phyloP scores from a whole-genome alignment of 148 eudicot species.

The Nyssa sinensis region DNA sequence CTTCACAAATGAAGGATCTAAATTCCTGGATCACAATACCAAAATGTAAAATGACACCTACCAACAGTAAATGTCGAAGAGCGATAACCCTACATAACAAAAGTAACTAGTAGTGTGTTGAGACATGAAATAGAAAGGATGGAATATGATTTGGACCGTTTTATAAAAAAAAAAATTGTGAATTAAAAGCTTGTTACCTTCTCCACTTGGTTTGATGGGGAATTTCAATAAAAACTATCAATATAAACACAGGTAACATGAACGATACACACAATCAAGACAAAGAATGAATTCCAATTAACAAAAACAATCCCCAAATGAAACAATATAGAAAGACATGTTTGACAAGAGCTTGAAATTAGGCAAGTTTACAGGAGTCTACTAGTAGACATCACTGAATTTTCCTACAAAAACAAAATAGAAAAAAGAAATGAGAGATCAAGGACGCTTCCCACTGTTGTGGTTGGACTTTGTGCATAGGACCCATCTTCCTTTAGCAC shows the following conservation, averaged over 20 bases:
- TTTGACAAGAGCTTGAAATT: conserved; percentile 2
- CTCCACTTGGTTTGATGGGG: neutral
- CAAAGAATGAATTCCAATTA: neutral
- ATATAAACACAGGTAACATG: too few relatives aligned
- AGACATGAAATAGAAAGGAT: too few relatives aligned
- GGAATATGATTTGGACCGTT: neutral
- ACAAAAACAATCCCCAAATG: neutral
- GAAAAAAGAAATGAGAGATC: conserved; percentile 10
- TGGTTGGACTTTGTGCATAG: conserved; percentile 83
- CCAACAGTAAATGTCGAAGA: too few relatives aligned
- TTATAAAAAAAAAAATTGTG: neutral
- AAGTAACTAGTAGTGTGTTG: too few relatives aligned
- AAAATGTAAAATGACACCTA: too few relatives aligned
- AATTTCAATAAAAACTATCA: too few relatives aligned
- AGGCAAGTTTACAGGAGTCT: neutral
- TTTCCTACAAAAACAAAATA: conserved; percentile 24
- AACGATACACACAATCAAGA: too few relatives aligned
- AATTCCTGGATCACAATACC: too few relatives aligned
- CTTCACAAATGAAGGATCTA: too few relatives aligned
- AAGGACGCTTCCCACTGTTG: conserved; percentile 60
- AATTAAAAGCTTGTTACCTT: neutral
- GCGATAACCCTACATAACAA: too few relatives aligned
- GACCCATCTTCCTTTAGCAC: conserved; percentile 81
- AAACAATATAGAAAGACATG: neutral
- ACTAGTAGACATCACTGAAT: neutral